Conservation (phyloP, 2,329 filamentous ascomycete genomes). For the Penicillium sp. region DNA sequence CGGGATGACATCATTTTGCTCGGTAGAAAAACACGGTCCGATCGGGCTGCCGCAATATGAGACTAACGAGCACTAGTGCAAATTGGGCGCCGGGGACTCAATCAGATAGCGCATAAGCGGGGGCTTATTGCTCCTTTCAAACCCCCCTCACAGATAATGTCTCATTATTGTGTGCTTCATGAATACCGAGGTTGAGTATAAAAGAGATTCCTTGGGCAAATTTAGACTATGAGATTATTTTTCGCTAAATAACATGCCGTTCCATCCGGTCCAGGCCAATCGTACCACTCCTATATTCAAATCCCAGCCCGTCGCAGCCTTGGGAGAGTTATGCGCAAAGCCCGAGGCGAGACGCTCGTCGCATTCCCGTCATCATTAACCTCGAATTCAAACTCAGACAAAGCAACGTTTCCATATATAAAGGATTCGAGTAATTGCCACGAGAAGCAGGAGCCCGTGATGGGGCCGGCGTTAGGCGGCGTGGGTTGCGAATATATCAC, state of each 20-base stretch:
- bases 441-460: conserved; percentile 14
- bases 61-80: too few relatives aligned
- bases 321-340: conserved; percentile 11
- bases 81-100: too few relatives aligned
- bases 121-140: too few relatives aligned
- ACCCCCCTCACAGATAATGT: too few relatives aligned
- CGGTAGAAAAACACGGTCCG: neutral
- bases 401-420: conserved; percentile 21
- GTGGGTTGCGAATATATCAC: conserved; percentile 10
- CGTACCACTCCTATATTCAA: neutral
- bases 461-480: conserved; percentile 9
- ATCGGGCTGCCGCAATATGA: neutral
- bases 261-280: too few relatives aligned
- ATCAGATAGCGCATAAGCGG: too few relatives aligned
- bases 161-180: too few relatives aligned
- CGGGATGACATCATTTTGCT: neutral
- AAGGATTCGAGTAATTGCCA: conserved; percentile 17
- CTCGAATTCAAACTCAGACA: conserved; percentile 25
- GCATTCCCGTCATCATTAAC: conserved; percentile 16
- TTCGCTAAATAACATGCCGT: too few relatives aligned
- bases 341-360: conserved; percentile 14
- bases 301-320: neutral
- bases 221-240: too few relatives aligned
- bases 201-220: too few relatives aligned
- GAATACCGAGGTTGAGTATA: too few relatives aligned